Evolutionary conservation across 352 stramenopile genomes (phyloP), one percentile per base, ranked within the genome.

Genomic region (Globisporangium megalacanthum): DNA sequence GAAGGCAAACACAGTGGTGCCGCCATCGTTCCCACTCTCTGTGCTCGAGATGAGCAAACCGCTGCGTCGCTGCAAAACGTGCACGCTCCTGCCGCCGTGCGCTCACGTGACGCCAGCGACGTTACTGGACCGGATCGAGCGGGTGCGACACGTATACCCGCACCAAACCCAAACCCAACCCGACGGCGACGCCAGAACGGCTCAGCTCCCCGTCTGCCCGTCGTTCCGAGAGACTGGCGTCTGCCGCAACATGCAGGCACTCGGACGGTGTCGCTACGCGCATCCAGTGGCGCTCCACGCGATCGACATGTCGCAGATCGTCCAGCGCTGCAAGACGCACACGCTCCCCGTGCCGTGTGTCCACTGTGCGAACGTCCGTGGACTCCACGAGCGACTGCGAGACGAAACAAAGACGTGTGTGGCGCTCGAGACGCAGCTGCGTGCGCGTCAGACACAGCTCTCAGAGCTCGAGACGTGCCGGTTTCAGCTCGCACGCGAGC

Each of bases 61-160:
- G 1, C 63, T 89, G 9, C 75, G 77, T 4, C 68, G 82, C 1
- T 92, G 79, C 46, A 70, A 62, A 6, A 74, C 85, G 33, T 92
- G 82, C 49, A 92, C 79, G 39, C 60, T 92, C 9, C 5, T 82
- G 10, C 82, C 82, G 2, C 82, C 79, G 10, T 92, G 82, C 39
- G 60, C 65, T 0, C 82, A 92, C 33, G 51, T 86, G 7, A 61
- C 79, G 0, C 35, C 88, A 3, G 55, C 78, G 29, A 70, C 72
- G 58, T 53, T 92, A 14, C 61, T 72, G 31, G 69, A 79, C 41
- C 72, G 69, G 44, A 54, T 87, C 15, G 53, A 77, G 15, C 74
- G 68, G 4, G 56, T 70, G 2, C 76, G 82, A 10, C 54, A 70
- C 20, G 49, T 79, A 19, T 92, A 92, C 45, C 74, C 76, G 1